phyloP scores from a whole-genome alignment of 2,329 filamentous ascomycete genomes.

The Fusarium globosum region DNA sequence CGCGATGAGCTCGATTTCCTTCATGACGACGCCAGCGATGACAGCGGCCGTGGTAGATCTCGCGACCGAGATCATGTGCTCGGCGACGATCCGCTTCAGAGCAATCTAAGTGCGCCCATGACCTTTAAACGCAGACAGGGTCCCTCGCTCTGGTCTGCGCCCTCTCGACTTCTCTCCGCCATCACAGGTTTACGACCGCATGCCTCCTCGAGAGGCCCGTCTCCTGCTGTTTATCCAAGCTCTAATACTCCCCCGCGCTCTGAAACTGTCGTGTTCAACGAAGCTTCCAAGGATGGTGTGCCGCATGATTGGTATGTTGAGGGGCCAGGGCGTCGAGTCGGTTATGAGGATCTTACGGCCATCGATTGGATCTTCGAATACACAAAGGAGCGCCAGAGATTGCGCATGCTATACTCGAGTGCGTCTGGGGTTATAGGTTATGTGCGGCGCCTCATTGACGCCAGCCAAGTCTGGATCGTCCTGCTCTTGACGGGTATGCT shows the following conservation, averaged over 20 bases:
- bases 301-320: constrained; percentile 87
- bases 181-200: constrained; percentile 50
- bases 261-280: constrained; percentile 30
- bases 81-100: constrained; percentile 66
- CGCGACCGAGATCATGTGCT: constrained; percentile 52
- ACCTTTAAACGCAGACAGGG: constrained; percentile 80
- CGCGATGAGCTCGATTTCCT: constrained; percentile 61
- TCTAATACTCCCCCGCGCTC: constrained; percentile 21
- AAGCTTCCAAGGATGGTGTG: constrained; percentile 58
- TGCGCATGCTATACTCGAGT: constrained; percentile 79
- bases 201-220: constrained; percentile 30
- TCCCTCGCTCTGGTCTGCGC: constrained; percentile 57
- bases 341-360: constrained; percentile 94
- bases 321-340: constrained; percentile 87
- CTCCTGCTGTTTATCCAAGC: constrained; percentile 30
- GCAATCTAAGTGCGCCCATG: constrained; percentile 62
- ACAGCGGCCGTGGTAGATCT: constrained; percentile 25
- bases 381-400: constrained; percentile 90
- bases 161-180: constrained; percentile 61
- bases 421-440: constrained; percentile 79
- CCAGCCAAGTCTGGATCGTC: constrained; percentile 91
- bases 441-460: constrained; percentile 78
- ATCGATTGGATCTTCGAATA: constrained; percentile 99
- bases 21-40: constrained; percentile 45
- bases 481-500: constrained; percentile 86